Conservation (phyloP, 371 early-diverging fungal genomes). For the Mucor irregularis region DNA sequence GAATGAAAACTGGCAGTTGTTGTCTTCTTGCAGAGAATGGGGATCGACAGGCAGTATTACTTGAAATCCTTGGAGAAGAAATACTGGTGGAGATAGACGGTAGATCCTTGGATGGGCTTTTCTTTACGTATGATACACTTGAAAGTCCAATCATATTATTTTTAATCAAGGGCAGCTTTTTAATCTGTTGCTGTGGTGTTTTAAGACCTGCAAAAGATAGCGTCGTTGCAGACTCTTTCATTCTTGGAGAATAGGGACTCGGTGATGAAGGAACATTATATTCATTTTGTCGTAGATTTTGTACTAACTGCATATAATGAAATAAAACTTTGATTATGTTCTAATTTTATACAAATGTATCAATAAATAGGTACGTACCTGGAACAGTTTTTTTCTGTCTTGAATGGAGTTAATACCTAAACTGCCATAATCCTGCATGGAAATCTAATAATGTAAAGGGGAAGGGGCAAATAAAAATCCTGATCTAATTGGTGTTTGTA, state of each 20-base stretch:
- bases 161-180: slow-evolving; percentile 2
- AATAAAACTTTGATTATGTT: too few relatives aligned
- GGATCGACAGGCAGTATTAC: slow-evolving; percentile 9
- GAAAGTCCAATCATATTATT: slow-evolving; percentile 14
- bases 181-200: slow-evolving; percentile 9
- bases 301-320: slow-evolving; percentile 52
- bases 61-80: slow-evolving; percentile 16
- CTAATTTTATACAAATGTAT: too few relatives aligned
- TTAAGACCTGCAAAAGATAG: neutral
- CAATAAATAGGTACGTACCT: too few relatives aligned
- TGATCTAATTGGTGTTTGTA: neutral
- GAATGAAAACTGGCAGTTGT: slow-evolving; percentile 2
- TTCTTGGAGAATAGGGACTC: neutral
- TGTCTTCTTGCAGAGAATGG: slow-evolving; percentile 10
- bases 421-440: slow-evolving; percentile 74
- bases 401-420: slow-evolving; percentile 71
- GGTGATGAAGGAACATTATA: neutral
- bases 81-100: slow-evolving; percentile 17
- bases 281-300: slow-evolving; percentile 19
- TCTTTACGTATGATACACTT: slow-evolving; percentile 17
- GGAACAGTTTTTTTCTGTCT: slow-evolving; percentile 68
- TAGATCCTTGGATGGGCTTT: slow-evolving; percentile 6
- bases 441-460: slow-evolving; percentile 49
- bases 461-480: neutral
- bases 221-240: neutral